Percentiles rank a stretch among this genome's conserved stretches.
Conservation (phyloP, 805 yeast species). For the Blastobotrys mokoenaii region DNA sequence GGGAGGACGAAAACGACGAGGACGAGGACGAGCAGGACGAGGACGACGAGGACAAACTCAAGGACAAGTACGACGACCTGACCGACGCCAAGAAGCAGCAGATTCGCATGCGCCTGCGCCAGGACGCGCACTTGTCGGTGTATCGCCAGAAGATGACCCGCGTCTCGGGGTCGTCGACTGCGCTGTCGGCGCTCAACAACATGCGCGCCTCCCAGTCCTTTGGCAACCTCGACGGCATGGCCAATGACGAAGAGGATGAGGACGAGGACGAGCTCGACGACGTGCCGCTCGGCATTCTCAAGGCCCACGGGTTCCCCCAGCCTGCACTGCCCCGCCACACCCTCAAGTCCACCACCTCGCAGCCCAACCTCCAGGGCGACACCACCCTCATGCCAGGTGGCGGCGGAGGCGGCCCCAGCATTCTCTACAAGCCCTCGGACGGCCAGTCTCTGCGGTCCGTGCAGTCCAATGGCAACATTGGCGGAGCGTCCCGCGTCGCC, state of each 20-base stretch:
- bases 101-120: constrained; percentile 27
- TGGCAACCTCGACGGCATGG: constrained; percentile 18
- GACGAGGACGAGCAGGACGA: constrained; percentile 11
- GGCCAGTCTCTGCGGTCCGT: constrained; percentile 12
- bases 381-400: not conserved
- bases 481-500: not conserved
- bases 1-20: constrained; percentile 10
- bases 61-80: constrained; percentile 14
- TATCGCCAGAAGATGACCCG: constrained; percentile 35
- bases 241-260: constrained; percentile 20
- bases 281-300: constrained; percentile 33
- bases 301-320: constrained; percentile 32
- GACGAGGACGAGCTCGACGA: constrained; percentile 33
- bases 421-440: constrained; percentile 7
- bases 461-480: constrained; percentile 4
- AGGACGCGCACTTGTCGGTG: constrained; percentile 33
- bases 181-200: constrained; percentile 8
- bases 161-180: constrained; percentile 25
- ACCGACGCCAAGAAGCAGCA: constrained; percentile 16
- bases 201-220: constrained; percentile 5
- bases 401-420: constrained; percentile 2
- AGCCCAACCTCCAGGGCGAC: constrained; percentile 9
- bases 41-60: constrained; percentile 7
- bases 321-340: constrained; percentile 4
- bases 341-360: constrained; percentile 14